A percentile compares a stretch with the other conserved stretches of the same genome.
Conservation (phyloP, 2,329 filamentous ascomycete genomes). For the Myriangium duriaei region DNA sequence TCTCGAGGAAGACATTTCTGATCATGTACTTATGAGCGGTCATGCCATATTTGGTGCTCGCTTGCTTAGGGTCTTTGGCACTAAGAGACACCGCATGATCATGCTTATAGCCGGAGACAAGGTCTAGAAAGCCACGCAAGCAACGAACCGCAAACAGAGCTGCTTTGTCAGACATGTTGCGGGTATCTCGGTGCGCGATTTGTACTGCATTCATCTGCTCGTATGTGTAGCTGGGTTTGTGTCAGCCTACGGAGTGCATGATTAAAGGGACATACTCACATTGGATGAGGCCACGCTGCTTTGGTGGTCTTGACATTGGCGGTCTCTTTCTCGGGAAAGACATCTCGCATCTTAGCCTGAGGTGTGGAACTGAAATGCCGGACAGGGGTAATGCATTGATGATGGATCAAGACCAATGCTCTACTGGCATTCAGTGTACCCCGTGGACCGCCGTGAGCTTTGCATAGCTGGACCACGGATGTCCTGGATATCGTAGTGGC, state of each 20-base stretch:
- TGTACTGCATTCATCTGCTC: constrained; percentile 64
- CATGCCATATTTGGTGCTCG: constrained; percentile 51
- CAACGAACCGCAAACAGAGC: constrained; percentile 67
- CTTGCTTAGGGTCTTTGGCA: constrained; percentile 33
- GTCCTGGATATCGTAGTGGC: constrained; percentile 23
- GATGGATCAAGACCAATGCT: constrained; percentile 22
- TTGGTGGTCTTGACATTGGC: constrained; percentile 33
- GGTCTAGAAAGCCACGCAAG: constrained; percentile 68
- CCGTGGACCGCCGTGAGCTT: constrained; percentile 23
- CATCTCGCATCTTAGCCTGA: constrained; percentile 27
- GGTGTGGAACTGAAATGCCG: constrained; percentile 31
- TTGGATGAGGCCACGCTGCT: constrained; percentile 38
- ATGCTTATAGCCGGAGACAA: constrained; percentile 69
- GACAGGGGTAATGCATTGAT: constrained; percentile 15
- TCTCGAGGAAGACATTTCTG: constrained; percentile 86
- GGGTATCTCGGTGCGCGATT: constrained; percentile 64
- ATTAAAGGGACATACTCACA: constrained; percentile 18
- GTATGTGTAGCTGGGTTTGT: constrained; percentile 49
- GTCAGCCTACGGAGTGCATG: constrained; percentile 2
- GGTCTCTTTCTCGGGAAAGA: constrained; percentile 34
- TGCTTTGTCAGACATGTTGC: constrained; percentile 61
- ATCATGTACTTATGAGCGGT: constrained; percentile 83
- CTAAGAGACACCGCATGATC: constrained; percentile 37
- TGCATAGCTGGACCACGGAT: constrained; percentile 26
- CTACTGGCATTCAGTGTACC: constrained; percentile 20